phyloP scores from a whole-genome alignment of 805 yeast genomes.

The Lipomyces sp. region DNA sequence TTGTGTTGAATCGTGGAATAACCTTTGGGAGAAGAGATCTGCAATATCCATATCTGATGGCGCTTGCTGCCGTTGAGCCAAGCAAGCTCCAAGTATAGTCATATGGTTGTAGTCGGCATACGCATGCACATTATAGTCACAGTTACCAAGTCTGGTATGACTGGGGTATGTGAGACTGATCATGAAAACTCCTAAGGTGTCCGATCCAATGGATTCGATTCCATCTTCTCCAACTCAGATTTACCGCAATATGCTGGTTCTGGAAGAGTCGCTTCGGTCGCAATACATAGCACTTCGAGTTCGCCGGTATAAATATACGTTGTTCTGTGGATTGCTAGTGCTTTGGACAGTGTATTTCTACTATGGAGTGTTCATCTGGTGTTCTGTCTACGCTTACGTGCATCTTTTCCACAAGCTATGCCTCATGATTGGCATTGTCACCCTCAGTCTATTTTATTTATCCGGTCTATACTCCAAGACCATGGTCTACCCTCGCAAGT shows the following conservation, averaged over 20 bases:
- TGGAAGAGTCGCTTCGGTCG: constrained; percentile 83
- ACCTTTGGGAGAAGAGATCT: not conserved
- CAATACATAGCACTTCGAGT: constrained; percentile 76
- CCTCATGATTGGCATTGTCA: constrained; percentile 64
- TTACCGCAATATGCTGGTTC: constrained; percentile 76
- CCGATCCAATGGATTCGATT: constrained; percentile 29
- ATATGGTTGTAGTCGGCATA: not conserved
- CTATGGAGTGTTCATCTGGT: constrained; percentile 42
- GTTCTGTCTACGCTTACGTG: constrained; percentile 49
- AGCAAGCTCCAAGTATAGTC: not conserved
- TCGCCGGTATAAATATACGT: constrained; percentile 64
- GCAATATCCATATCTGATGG: not conserved
- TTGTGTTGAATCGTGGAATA: not conserved
- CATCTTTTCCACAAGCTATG: constrained; percentile 48
- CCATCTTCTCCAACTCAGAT: constrained; percentile 53
- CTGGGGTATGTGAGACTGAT: constrained; percentile 2
- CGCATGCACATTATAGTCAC: not conserved
- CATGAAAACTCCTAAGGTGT: not conserved
- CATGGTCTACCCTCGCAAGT: constrained; percentile 78
- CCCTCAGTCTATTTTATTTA: constrained; percentile 75
- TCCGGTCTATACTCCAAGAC: constrained; percentile 91
- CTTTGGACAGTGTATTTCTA: constrained; percentile 43
- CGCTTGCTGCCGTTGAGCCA: too few species aligned
- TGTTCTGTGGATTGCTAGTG: constrained; percentile 50
- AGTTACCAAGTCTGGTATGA: not conserved